These are phyloP conservation scores for Yamadazyma phyllophila DNA, from an alignment of 805 yeast species.

Conservation along the genomic window DNA sequence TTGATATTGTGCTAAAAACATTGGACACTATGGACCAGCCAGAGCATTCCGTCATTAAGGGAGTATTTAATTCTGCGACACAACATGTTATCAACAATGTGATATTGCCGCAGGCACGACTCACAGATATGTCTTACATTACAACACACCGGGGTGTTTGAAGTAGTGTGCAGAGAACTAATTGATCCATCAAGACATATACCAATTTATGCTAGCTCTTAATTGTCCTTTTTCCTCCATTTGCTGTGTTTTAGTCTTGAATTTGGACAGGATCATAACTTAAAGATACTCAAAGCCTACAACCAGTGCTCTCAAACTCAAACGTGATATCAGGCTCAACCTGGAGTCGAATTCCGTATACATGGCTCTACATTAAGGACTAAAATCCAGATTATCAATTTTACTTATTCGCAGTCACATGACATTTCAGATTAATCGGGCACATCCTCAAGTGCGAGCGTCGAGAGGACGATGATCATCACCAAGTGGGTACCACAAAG, in stretches of 20 bases:
- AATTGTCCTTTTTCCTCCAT: no score
- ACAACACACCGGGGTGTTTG: no score
- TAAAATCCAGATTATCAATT: background rate
- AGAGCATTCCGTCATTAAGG: conserved; percentile 3
- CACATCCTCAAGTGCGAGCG: conserved; percentile 4
- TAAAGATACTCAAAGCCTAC: no score
- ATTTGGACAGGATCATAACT: no score
- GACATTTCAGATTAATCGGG: conserved; percentile 5
- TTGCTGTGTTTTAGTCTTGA: no score
- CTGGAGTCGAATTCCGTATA: background rate
- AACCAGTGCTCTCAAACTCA: no score
- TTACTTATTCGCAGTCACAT: conserved; percentile 4
- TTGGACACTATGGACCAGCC: conserved; percentile 19
- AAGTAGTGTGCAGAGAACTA: no score
- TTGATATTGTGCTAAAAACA: conserved; percentile 40
- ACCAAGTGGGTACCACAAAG: conserved; percentile 4
- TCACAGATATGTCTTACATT: no score
- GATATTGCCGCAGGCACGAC: background rate
- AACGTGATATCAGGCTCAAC: no score
- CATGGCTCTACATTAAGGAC: background rate
- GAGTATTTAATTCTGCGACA: background rate
- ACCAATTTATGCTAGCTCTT: no score
- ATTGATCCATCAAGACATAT: no score
- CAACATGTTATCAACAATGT: background rate
- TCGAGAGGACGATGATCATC: conserved; percentile 13